Evolutionary conservation across 805 yeast species (phyloP), one percentile per base, ranked within the genome.

Genomic region (Lachancea mirantina): DNA sequence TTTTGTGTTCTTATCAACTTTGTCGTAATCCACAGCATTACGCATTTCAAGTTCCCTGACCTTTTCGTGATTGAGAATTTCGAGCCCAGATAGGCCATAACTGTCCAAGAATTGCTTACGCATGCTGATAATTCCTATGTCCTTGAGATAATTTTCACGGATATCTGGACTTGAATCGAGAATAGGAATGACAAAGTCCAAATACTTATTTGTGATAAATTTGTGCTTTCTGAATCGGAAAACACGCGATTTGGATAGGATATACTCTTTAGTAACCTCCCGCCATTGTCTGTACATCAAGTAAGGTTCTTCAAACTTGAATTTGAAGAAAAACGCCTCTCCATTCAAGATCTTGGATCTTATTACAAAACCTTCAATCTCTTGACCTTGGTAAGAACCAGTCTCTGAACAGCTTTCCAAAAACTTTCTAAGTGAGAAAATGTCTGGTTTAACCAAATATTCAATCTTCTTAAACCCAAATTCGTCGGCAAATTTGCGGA

Each of bases 291-390:
- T 69, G 56, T 87, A 92, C 70, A 92, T 70, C 27, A 87, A 61
- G 52, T 92, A 92, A 0, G 98, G 98, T 59, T 92, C 95, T 45
- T 87, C 95, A 55, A 92, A 92, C 57, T 92, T 92, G 63, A 65
- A 92, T 59, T 92, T 92, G 73, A 87, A 92, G 57, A 89, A 84
- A 41, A 78, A 83, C 8, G 39, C 40, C 2, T 35, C 22, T 1
- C 42, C 38, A 14, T 39, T 38, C 0, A 28, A 41, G 6, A 45
- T 36, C 28, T 68, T 65, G 46, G 88, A 74, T 35, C 98, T 68
- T 4, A 92, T 67, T 1, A 92, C 99, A 62, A 89, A 92, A 0
- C 99, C 99, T 60, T 92, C 99, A 6, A 84, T 70, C 43, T 85
- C 96, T 23, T 67, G 62, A 2, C 72, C 76, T 1, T 81, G 61